Base-by-base conservation (phyloP, 1,284 basidiomycete genomes). In the Puccinia horiana region DNA sequence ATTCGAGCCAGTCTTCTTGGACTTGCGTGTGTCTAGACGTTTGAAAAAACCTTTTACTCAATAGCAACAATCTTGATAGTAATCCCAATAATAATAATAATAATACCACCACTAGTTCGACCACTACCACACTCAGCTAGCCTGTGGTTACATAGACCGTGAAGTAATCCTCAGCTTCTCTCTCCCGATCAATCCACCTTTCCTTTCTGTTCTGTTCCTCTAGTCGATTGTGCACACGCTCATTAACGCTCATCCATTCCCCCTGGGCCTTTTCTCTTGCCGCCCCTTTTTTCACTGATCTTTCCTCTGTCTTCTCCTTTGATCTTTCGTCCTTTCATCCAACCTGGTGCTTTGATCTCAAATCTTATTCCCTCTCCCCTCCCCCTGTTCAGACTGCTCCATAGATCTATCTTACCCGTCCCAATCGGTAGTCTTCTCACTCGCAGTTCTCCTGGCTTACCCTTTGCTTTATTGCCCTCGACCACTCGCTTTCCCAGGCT, bases 401-500 rank as follows among this genome's bases (percentile, higher is more conserved):
- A 52, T 49, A 1, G 44, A n/a, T 52, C 26, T 73, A 47, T 44
- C 35, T 23, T 26, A 54, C 49, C 23, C 26, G 14, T 73, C 70
- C 26, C 70, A 54, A 52, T 37, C 23, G 49, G 49, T 12, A 26
- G 49, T 54, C 49, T 35, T 73, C 70, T 73, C 70, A 23, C 70
- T 54, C 70, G 47, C 47, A 52, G 47, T 20, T 54, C 70, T 73
- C 70, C 70, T 73, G 70, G 70, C 70, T 73, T 37, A 73, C 70
- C 49, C 26, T 52, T 32, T 54, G 47, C 47, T n/a, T 73, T 40
- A 32, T 37, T 52, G n/a, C 44, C 26, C 5, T 52, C 29, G 49
- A 52, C 49, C 49, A 56, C 18, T 16, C 23, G 32, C 20, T 54
- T n/a, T 54, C 70, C 4, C 69, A 72, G 69, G 44, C 69, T 49